Evolutionary conservation across 1,284 basidiomycete species (phyloP).

Genomic region (Leucoagaricus sp.): DNA sequence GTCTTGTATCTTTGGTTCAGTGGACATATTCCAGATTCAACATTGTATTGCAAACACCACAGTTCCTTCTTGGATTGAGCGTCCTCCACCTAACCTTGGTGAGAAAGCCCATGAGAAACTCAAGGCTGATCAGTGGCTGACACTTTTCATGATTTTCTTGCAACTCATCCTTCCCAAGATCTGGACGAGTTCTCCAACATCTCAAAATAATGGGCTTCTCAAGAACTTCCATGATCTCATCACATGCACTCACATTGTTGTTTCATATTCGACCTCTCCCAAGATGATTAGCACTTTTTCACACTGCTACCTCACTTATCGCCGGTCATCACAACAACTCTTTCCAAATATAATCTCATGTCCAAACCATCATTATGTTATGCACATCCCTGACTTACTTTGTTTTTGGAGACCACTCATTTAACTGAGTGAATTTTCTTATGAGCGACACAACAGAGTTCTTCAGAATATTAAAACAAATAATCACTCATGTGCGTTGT

Average conservation of each 20-base stretch:
- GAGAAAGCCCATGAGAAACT: slow-evolving; percentile 33
- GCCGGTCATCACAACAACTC: slow-evolving; percentile 22
- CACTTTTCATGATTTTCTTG: slow-evolving; percentile 29
- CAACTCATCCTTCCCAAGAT: slow-evolving; percentile 33
- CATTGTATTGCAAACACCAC: slow-evolving; percentile 22
- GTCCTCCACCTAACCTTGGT: slow-evolving; percentile 35
- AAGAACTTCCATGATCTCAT: slow-evolving; percentile 31
- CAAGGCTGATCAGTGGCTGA: slow-evolving; percentile 25
- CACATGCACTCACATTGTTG: slow-evolving; percentile 29
- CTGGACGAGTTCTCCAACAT: slow-evolving; percentile 17
- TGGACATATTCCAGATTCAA: slow-evolving; percentile 13
- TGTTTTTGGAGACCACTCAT: slow-evolving; percentile 33
- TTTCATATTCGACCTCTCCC: slow-evolving; percentile 26
- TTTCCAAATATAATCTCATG: slow-evolving; percentile 24
- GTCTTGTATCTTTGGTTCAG: background rate
- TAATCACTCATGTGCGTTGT: slow-evolving; percentile 22
- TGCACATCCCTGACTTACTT: slow-evolving; percentile 29
- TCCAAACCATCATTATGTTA: slow-evolving; percentile 37
- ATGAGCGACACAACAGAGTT: slow-evolving; percentile 31
- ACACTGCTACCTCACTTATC: slow-evolving; percentile 25
- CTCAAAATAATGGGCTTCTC: slow-evolving; percentile 18
- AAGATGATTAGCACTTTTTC: slow-evolving; percentile 23
- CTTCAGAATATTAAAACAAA: slow-evolving; percentile 31
- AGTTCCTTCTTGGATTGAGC: slow-evolving; percentile 31
- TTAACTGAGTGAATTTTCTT: slow-evolving; percentile 27